Conservation (phyloP, 192 early-diverging fungal species). For the Umbelopsis vinacea region DNA sequence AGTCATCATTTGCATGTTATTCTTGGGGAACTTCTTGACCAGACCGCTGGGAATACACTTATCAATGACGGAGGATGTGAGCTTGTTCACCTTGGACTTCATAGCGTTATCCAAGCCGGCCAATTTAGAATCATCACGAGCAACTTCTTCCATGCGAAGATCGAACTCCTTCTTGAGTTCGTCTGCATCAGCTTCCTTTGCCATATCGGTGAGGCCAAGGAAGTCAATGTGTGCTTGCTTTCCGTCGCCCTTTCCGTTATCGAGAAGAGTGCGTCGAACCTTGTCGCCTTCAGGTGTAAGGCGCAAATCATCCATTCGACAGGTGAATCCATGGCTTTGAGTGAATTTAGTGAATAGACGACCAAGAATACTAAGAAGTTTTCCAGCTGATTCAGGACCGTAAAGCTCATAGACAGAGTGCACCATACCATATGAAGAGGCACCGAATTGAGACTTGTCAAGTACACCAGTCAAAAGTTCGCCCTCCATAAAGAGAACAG, state of each 20-base stretch:
- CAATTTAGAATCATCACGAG: constrained; percentile 84
- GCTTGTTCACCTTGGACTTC: constrained; percentile 79
- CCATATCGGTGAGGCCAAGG: constrained; percentile 64
- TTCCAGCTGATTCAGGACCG: constrained; percentile 85
- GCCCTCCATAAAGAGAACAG: constrained; percentile 86
- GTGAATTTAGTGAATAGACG: constrained; percentile 90
- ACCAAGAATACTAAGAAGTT: constrained; percentile 87
- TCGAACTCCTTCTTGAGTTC: constrained; percentile 64
- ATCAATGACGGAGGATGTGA: constrained; percentile 81
- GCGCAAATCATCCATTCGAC: constrained; percentile 98
- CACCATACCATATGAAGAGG: constrained; percentile 87
- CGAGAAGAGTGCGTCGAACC: constrained; percentile 74
- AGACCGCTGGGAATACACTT: constrained; percentile 76
- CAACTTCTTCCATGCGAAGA: constrained; percentile 80
- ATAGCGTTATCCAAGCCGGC: constrained; percentile 88
- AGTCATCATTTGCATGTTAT: constrained; percentile 99
- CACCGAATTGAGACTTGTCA: constrained; percentile 98
- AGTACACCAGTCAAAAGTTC: constrained; percentile 91
- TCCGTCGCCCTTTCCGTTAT: constrained; percentile 64
- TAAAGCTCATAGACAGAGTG: constrained; percentile 97
- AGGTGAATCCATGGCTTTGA: constrained; percentile 90
- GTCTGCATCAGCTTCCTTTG: constrained; percentile 40
- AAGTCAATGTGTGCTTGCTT: constrained; percentile 74
- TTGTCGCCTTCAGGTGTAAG: constrained; percentile 84
- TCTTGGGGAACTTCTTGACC: constrained; percentile 81